Evolutionary conservation across 2,329 filamentous ascomycete genomes (phyloP).

Genomic region (Nakataea oryzae): DNA sequence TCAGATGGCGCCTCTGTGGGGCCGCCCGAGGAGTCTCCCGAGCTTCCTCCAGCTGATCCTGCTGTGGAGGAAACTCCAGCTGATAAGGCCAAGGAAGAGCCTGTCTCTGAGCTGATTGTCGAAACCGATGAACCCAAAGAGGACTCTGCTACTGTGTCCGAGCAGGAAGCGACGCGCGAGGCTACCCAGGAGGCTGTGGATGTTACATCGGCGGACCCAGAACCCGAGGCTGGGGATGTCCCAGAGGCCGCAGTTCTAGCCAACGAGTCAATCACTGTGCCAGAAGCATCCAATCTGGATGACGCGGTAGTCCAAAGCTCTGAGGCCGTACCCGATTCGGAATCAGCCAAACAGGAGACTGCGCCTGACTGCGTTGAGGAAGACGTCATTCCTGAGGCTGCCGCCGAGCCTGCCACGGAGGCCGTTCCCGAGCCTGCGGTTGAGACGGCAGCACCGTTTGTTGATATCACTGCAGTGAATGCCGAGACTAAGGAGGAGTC

Average conservation of each 20-base stretch:
- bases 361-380: neutral
- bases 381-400: slow-evolving; percentile 1
- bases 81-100: slow-evolving; percentile 23
- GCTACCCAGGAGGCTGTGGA: neutral
- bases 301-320: neutral
- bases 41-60: slow-evolving; percentile 7
- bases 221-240: neutral
- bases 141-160: no score
- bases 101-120: neutral
- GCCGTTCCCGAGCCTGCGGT: slow-evolving; percentile 3
- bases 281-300: neutral
- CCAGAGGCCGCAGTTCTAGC: neutral
- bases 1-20: neutral
- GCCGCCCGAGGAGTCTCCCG: slow-evolving; percentile 30
- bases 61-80: slow-evolving; percentile 21
- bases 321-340: neutral
- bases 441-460: slow-evolving; percentile 5
- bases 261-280: neutral
- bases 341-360: neutral
- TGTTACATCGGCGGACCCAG: neutral
- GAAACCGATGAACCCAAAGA: neutral
- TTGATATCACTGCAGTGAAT: neutral
- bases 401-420: neutral
- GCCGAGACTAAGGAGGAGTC: neutral
- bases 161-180: neutral